Conservation (phyloP, 805 yeast species). For the Yamadazyma paraphyllophila region DNA sequence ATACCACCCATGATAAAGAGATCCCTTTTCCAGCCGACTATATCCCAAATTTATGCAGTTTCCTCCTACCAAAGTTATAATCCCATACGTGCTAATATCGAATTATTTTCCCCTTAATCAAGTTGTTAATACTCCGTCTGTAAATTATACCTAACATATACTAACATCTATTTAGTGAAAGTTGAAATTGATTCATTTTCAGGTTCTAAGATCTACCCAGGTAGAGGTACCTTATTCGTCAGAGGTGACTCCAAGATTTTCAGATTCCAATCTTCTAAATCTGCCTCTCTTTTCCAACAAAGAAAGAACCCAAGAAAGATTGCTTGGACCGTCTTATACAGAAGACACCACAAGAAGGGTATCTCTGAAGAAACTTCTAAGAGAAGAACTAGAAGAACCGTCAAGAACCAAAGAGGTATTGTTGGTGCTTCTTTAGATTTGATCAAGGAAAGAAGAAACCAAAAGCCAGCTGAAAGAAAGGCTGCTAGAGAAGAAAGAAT, state of each 20-base stretch:
- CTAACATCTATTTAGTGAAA: conserved; percentile 69
- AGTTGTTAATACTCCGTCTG: neutral
- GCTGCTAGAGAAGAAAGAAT: conserved; percentile 93
- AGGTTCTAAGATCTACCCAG: conserved; percentile 99
- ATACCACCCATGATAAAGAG: neutral
- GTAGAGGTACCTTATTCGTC: conserved; percentile 98
- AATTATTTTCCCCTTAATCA: neutral
- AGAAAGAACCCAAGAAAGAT: conserved; percentile 99
- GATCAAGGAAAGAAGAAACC: conserved; percentile 95
- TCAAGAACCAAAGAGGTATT: conserved; percentile 98
- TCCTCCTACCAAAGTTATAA: no score
- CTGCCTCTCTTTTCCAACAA: conserved; percentile 97
- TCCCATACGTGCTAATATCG: no score
- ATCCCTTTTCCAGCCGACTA: neutral
- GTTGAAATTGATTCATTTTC: conserved; percentile 99
- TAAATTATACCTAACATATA: conserved; percentile 9
- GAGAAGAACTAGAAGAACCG: conserved; percentile 96
- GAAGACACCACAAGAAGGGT: conserved; percentile 99
- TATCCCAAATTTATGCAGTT: no score
- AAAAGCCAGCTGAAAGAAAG: conserved; percentile 96
- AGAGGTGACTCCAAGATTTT: conserved; percentile 99
- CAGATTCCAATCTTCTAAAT: conserved; percentile 98
- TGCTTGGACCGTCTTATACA: conserved; percentile 98
- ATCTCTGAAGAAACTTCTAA: conserved; percentile 96
- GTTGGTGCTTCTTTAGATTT: conserved; percentile 99